These are phyloP conservation scores for Naganishia liquefaciens DNA, from an alignment of 1,284 basidiomycete species.

Conservation along the genomic window DNA sequence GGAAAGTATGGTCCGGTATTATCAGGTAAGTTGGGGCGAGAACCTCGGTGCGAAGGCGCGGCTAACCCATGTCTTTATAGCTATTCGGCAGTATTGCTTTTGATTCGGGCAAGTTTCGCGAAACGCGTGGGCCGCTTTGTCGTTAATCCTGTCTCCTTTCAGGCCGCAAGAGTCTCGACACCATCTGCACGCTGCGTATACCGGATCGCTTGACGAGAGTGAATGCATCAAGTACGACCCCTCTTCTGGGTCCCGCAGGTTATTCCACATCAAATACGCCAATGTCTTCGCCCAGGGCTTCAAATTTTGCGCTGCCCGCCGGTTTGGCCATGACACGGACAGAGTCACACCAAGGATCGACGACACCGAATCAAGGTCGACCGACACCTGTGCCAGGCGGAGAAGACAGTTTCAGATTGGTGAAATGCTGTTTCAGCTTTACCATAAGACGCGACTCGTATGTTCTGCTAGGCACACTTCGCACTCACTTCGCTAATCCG, in stretches of 20 bases:
- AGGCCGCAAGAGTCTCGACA: constrained; percentile 77
- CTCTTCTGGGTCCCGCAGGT: constrained; percentile 27
- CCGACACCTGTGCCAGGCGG: constrained; percentile 47
- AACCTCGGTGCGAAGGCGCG: neutral
- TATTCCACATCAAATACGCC: constrained; percentile 22
- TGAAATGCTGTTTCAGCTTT: constrained; percentile 93
- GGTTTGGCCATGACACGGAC: constrained; percentile 31
- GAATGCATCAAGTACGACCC: constrained; percentile 21
- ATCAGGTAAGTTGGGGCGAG: constrained; percentile 67
- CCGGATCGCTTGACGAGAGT: constrained; percentile 53
- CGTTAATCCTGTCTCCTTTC: constrained; percentile 28
- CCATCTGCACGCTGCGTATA: constrained; percentile 84
- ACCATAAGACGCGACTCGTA: constrained; percentile 88
- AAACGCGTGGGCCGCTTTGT: constrained; percentile 14
- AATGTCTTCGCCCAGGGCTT: constrained; percentile 22
- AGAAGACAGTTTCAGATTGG: constrained; percentile 66
- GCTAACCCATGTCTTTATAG: neutral
- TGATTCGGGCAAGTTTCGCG: constrained; percentile 64
- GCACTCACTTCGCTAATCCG: neutral
- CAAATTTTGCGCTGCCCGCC: constrained; percentile 21
- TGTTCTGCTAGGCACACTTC: constrained; percentile 21
- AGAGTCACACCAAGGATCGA: constrained; percentile 22
- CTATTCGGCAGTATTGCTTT: constrained; percentile 89
- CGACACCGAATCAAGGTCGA: constrained; percentile 35
- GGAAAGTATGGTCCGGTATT: constrained; percentile 94